Evolutionary conservation across 768 basidiomycete species (phyloP).

Genomic region (Paxillus involutus): DNA sequence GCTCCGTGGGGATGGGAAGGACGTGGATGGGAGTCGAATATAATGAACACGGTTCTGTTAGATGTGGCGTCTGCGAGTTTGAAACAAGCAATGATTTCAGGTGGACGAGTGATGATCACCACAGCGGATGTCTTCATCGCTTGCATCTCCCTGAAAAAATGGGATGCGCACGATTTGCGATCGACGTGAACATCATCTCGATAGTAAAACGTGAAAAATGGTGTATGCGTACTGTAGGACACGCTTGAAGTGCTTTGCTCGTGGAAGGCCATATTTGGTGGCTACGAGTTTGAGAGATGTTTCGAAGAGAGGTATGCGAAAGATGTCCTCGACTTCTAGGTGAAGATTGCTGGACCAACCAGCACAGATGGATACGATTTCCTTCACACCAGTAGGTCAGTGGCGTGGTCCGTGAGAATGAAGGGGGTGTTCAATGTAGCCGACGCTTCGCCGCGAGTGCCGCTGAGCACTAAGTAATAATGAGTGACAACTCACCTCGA

Average conservation of each 20-base stretch:
- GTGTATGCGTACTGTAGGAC: slow-evolving; percentile 23
- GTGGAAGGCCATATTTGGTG: slow-evolving; percentile 39
- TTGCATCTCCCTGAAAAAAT: slow-evolving; percentile 24
- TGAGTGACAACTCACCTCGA: slow-evolving; percentile 24
- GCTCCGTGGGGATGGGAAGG: slow-evolving; percentile 59
- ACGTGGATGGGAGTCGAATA: slow-evolving; percentile 71
- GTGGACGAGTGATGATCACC: slow-evolving; percentile 67
- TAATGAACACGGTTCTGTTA: slow-evolving; percentile 42
- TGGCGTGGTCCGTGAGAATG: background rate
- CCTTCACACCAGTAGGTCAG: slow-evolving; percentile 35
- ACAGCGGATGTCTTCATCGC: slow-evolving; percentile 23
- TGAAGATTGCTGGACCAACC: slow-evolving; percentile 53
- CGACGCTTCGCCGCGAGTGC: background rate
- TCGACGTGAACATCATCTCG: background rate
- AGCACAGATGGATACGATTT: slow-evolving; percentile 55
- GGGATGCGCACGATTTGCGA: background rate
- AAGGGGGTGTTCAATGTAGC: background rate
- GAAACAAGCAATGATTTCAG: slow-evolving; percentile 63
- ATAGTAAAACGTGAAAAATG: background rate
- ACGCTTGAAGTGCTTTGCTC: slow-evolving; percentile 35
- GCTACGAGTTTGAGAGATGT: slow-evolving; percentile 35
- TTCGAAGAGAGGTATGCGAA: slow-evolving; percentile 47
- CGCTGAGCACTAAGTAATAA: too few species aligned
- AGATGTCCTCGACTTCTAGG: slow-evolving; percentile 58
- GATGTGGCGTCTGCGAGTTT: slow-evolving; percentile 22